Evolutionary conservation across 352 stramenopile species (phyloP), one percentile per base, ranked within the genome.

Genomic region (Pythium rhizo-oryzae): DNA sequence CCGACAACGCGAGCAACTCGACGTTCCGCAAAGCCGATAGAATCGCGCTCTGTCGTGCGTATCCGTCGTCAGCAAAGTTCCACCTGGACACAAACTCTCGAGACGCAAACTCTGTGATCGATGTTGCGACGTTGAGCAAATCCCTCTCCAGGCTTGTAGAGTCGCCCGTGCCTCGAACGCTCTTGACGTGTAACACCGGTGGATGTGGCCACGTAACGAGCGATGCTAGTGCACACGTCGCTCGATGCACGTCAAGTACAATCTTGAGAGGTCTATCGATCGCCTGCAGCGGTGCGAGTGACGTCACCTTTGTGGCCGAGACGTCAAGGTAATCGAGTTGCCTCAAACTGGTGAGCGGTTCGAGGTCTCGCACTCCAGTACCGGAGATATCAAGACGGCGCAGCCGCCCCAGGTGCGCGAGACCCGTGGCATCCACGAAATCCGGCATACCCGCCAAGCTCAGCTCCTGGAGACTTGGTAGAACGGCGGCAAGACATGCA

Each of bases 331-430:
- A 47, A 8, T 51, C 8, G 16, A 71, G 47, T 0, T 56, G 30
- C 2, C 4, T 11, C 8, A 65, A 39, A 19, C 30, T 49, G 4
- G 23, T 39, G 9, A 71, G 11, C 2, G 64, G 23, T 0, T 57
- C 50, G 57, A 71, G 56, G 24, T 67, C 57, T 4, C n/a, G 11
- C 15, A 67, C 65, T 19, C 25, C 33, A 25, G 65, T 71, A 4
- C 19, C 15, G 0, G 65, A 62, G 25, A 71, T 37, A 53, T 71
- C 57, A 19, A 71, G 58, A 28, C 51, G 39, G 8, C 50, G 50
- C 8, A 71, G 52, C n/a, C 9, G 5, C 4, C 18, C 1, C 5
- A 67, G 25, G 0, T n/a, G 21, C 0, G 4, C 41, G 2, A 71
- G 57, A 5, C 24, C 7, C 3, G 41, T 25, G 39, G 58, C 57